A percentile compares a stretch with the other conserved stretches of the same genome.
Conservation (phyloP, 169 alveolate species). For the Plasmodium vivax region DNA sequence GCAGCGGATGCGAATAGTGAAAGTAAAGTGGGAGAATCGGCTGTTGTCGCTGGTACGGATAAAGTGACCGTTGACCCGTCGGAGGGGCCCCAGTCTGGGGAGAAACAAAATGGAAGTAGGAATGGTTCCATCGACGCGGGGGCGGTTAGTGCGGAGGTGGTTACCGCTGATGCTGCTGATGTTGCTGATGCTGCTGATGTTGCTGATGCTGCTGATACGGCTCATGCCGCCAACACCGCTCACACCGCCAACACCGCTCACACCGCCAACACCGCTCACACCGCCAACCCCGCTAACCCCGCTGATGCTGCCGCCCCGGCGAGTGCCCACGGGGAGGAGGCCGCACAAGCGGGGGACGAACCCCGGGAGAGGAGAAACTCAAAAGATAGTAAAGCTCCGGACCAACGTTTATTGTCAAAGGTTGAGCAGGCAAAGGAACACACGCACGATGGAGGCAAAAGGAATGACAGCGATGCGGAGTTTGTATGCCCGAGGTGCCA, state of each 20-base stretch:
- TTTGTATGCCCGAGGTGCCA: slow-evolving; percentile 71
- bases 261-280: neutral
- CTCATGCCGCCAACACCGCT: too few relatives aligned
- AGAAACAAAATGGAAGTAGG: neutral
- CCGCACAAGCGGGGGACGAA: neutral
- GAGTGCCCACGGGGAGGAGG: neutral
- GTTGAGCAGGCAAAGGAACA: neutral
- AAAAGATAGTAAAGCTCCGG: neutral
- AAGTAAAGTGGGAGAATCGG: neutral
- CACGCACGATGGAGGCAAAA: neutral
- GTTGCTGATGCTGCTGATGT: neutral
- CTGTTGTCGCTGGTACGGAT: neutral
- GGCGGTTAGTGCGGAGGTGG: neutral
- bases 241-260: neutral
- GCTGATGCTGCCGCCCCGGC: neutral
- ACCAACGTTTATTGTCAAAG: neutral
- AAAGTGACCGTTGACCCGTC: neutral
- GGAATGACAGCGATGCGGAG: slow-evolving; percentile 15
- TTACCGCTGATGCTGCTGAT: neutral
- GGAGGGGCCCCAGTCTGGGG: neutral
- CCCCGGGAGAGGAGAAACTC: neutral
- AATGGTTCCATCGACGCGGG: neutral
- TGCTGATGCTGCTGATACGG: neutral
- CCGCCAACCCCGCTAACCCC: neutral
- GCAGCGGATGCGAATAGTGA: neutral